A percentile compares a stretch with the other conserved stretches of the same genome.
Evolutionary conservation across 495 filamentous ascomycete genomes (phyloP).

Genomic region (Penicillium canariense): DNA sequence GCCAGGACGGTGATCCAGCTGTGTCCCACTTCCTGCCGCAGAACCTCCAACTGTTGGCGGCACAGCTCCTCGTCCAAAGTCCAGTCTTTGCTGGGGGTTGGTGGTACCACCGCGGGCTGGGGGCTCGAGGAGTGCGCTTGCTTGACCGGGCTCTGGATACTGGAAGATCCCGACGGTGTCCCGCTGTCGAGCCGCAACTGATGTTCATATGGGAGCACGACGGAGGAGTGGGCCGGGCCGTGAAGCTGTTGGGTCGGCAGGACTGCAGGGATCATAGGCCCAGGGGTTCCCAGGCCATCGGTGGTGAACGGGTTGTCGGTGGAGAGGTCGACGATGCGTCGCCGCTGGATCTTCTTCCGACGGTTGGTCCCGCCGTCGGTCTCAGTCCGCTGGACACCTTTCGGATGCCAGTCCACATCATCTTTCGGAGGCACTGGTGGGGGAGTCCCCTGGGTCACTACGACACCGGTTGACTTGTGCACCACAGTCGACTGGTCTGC

Average conservation of each 20-base stretch:
- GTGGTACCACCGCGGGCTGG: conserved; percentile 14
- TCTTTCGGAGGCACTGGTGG: neutral
- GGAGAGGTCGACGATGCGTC: conserved; percentile 82
- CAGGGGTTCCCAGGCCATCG: conserved; percentile 34
- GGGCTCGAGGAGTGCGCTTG: conserved; percentile 17
- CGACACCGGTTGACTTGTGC: conserved; percentile 47
- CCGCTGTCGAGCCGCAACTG: conserved; percentile 38
- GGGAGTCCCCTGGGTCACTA: conserved; percentile 10
- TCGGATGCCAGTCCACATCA: conserved; percentile 28
- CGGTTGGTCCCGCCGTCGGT: conserved; percentile 38
- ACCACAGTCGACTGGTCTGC: conserved; percentile 57
- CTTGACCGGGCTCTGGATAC: conserved; percentile 25
- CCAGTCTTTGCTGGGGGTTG: conserved; percentile 49
- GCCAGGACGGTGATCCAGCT: conserved; percentile 82
- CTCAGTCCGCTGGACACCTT: conserved; percentile 35
- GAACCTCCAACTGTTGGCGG: conserved; percentile 76
- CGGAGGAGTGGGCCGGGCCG: conserved; percentile 29
- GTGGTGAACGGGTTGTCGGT: conserved; percentile 51
- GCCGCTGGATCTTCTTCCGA: conserved; percentile 56
- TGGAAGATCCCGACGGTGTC: conserved; percentile 32
- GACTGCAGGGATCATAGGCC: conserved; percentile 28
- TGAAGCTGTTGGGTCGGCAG: conserved; percentile 35
- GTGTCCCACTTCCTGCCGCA: conserved; percentile 78
- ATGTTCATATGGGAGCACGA: conserved; percentile 31
- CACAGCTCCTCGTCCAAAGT: conserved; percentile 74